phyloP scores from a whole-genome alignment of 495 filamentous ascomycete species.

The Immersiella caudata region DNA sequence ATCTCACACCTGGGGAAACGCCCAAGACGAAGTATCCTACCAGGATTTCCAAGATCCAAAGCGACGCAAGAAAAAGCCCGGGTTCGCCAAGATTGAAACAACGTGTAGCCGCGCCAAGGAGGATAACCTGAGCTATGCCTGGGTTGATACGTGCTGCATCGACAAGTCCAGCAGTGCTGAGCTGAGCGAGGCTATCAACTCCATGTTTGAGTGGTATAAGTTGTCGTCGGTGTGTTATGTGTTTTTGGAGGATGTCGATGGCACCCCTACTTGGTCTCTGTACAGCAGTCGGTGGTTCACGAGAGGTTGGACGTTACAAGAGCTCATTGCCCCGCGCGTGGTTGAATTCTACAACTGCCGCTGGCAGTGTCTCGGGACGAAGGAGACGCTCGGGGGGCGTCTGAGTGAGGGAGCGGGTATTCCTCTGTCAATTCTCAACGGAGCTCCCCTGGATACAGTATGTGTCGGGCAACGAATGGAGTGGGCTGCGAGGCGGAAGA shows the following conservation, averaged over 20 bases:
- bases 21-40: background rate
- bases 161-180: constrained; percentile 1
- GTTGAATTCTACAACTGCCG: background rate
- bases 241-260: background rate
- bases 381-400: background rate
- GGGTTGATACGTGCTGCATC: constrained; percentile 3
- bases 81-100: background rate
- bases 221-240: background rate
- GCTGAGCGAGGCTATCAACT: constrained; percentile 1
- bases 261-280: background rate
- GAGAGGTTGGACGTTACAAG: background rate
- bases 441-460: too few species aligned
- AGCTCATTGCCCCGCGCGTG: background rate
- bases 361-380: background rate
- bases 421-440: background rate
- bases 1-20: background rate
- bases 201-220: background rate
- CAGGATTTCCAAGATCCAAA: background rate
- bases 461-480: background rate
- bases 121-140: background rate
- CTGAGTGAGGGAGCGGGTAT: too few species aligned
- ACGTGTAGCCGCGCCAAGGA: background rate
- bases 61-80: background rate
- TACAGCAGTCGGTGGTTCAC: background rate
- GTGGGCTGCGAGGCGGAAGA: background rate